These are phyloP conservation scores for Stephania japonica DNA, from an alignment of 164 flowering plant genomes.

Conservation along the genomic window DNA sequence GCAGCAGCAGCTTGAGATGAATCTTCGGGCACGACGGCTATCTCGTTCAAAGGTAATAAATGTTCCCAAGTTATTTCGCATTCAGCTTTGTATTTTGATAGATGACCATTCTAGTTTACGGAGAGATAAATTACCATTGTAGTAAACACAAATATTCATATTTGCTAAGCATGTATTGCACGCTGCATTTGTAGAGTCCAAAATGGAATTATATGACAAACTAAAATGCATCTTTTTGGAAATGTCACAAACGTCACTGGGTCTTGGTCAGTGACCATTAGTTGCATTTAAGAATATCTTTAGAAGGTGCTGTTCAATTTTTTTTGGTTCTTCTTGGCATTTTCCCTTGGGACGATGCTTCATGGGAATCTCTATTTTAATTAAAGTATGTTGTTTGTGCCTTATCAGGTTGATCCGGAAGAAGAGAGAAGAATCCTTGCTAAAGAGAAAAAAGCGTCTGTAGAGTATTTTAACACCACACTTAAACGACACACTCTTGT, in stretches of 20 bases:
- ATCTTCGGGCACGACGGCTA: constrained; percentile 78
- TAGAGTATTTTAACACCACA: constrained; percentile 57
- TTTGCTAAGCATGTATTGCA: neutral
- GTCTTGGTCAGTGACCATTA: neutral
- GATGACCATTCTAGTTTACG: neutral
- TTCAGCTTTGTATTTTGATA: neutral
- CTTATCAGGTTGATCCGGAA: constrained; percentile 71
- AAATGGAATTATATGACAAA: neutral
- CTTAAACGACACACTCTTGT: constrained; percentile 80
- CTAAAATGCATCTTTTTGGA: neutral
- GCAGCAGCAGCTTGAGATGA: constrained; percentile 88
- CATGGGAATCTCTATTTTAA: neutral
- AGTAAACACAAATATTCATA: neutral
- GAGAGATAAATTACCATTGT: neutral
- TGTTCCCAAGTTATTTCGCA: neutral
- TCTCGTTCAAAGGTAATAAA: constrained; percentile 79
- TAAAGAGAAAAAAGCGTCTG: constrained; percentile 74
- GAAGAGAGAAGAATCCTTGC: constrained; percentile 79
- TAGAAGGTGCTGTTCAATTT: neutral
- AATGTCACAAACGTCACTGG: neutral
- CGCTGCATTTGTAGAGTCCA: neutral
- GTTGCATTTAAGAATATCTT: neutral
- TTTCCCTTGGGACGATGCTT: neutral
- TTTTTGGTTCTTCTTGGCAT: neutral
- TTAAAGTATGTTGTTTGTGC: neutral